These are phyloP conservation scores for Globisporangium emineosum DNA, from an alignment of 352 stramenopile species.

Conservation along the genomic window DNA sequence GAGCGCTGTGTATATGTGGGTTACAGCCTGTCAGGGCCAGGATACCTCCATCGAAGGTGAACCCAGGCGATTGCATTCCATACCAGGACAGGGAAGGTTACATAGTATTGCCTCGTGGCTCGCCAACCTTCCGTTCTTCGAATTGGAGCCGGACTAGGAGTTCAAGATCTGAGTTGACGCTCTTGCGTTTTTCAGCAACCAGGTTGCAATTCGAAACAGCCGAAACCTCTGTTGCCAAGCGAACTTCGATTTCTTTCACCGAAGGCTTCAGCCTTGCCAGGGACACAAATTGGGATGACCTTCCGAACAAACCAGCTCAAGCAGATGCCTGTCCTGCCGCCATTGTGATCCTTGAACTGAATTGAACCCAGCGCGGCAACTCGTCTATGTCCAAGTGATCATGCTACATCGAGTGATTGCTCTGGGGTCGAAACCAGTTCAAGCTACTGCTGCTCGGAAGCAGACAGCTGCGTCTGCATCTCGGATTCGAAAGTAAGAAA, in stretches of 20 bases:
- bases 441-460: neutral
- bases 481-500: neutral
- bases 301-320: neutral
- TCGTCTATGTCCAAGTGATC: neutral
- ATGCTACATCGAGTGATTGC: neutral
- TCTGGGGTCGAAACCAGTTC: neutral
- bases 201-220: too few species aligned
- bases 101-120: too few species aligned
- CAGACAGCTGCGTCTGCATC: neutral
- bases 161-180: too few species aligned
- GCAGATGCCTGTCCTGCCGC: neutral
- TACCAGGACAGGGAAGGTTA: too few species aligned
- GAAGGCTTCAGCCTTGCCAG: neutral
- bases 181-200: too few species aligned
- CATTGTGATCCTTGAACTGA: neutral
- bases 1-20: neutral
- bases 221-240: too few species aligned
- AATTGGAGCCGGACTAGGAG: neutral
- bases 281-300: neutral
- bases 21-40: neutral
- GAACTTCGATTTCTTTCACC: neutral
- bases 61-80: neutral
- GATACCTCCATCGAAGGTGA: neutral
- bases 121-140: neutral
- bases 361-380: neutral